phyloP scores from a whole-genome alignment of 768 basidiomycete species.

The Boletus insuetus region DNA sequence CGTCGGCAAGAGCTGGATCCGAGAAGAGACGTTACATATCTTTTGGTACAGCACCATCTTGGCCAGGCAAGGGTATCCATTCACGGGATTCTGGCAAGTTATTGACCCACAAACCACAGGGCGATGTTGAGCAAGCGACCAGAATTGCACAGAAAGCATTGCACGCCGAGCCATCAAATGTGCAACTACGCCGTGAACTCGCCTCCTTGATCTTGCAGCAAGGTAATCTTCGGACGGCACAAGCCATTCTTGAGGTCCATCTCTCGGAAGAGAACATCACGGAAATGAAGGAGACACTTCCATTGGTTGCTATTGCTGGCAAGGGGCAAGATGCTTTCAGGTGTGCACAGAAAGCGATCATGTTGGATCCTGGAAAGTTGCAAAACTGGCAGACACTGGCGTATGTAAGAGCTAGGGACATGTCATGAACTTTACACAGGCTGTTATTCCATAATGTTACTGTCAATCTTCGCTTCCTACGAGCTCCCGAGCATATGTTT shows the following conservation, averaged over 20 bases:
- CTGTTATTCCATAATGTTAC: not conserved
- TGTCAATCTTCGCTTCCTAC: not conserved
- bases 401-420: constrained; percentile 41
- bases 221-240: constrained; percentile 40
- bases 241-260: constrained; percentile 43
- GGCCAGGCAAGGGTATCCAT: constrained; percentile 51
- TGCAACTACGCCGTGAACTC: constrained; percentile 49
- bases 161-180: constrained; percentile 51
- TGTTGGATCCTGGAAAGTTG: constrained; percentile 48
- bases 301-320: constrained; percentile 50
- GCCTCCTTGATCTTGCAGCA: constrained; percentile 54
- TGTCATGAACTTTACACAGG: constrained; percentile 18
- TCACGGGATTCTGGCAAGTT: not conserved
- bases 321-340: constrained; percentile 34
- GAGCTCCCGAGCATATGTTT: not conserved
- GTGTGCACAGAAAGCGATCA: constrained; percentile 60
- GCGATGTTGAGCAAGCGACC: constrained; percentile 46
- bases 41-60: constrained; percentile 71
- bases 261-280: constrained; percentile 33
- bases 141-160: constrained; percentile 57
- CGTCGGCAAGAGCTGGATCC: constrained; percentile 67
- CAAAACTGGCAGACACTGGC: constrained; percentile 61
- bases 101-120: constrained; percentile 34
- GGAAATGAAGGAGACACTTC: constrained; percentile 41
- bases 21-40: constrained; percentile 61